phyloP scores from a whole-genome alignment of 345 rosid genomes.

The Arabis alpina region DNA sequence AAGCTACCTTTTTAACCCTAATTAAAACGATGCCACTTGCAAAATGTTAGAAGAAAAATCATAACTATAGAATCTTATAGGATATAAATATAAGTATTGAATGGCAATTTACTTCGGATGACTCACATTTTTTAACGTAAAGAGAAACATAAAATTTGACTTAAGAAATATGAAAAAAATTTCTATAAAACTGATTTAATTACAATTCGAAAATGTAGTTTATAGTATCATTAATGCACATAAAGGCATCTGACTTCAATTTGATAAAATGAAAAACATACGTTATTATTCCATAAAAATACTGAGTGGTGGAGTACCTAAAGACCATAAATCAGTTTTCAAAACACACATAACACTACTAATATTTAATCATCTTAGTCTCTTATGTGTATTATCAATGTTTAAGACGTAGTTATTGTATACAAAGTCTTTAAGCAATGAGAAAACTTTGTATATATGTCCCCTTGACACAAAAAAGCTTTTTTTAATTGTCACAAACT shows the following conservation, averaged over 20 bases:
- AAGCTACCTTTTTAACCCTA: slow-evolving; percentile 17
- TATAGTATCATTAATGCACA: slow-evolving; percentile 6
- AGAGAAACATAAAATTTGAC: background rate
- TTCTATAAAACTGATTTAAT: background rate
- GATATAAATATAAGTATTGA: background rate
- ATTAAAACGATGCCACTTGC: background rate
- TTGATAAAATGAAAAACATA: background rate
- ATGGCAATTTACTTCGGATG: background rate
- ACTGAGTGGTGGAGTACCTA: slow-evolving; percentile 39
- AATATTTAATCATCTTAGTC: slow-evolving; percentile 1
- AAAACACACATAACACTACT: slow-evolving; percentile 14
- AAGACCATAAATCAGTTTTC: slow-evolving; percentile 16
- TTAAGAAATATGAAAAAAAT: background rate
- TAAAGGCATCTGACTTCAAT: background rate
- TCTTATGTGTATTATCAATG: slow-evolving; percentile 5
- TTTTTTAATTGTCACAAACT: slow-evolving; percentile 14
- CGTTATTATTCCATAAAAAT: background rate
- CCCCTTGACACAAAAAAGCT: slow-evolving; percentile 10
- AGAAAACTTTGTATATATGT: slow-evolving; percentile 37
- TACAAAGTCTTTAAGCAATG: slow-evolving; percentile 32
- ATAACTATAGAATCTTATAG: slow-evolving; percentile 7
- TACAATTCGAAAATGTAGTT: background rate
- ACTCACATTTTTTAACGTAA: background rate
- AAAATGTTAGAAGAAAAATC: background rate
- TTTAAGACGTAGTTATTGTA: slow-evolving; percentile 14